Conservation (phyloP, 2,329 filamentous ascomycete species). For the Neonectria hederae region DNA sequence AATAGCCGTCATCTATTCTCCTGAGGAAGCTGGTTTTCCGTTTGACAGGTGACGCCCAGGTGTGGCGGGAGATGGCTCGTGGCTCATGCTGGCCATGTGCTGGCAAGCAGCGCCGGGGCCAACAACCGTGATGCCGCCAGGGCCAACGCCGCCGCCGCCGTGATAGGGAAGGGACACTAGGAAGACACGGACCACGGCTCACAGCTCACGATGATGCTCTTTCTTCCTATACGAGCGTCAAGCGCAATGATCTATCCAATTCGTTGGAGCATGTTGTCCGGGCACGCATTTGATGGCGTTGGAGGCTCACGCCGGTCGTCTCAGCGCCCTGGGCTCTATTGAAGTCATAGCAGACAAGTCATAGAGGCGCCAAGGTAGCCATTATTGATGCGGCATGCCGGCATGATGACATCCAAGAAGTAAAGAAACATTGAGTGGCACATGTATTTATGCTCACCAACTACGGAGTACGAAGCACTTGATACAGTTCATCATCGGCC, state of each 20-base stretch:
- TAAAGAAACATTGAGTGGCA: background rate
- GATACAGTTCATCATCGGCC: slow-evolving; percentile 20
- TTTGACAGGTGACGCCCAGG: slow-evolving; percentile 10
- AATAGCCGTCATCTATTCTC: background rate
- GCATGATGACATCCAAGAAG: background rate
- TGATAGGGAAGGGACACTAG: slow-evolving; percentile 14
- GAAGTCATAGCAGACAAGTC: background rate
- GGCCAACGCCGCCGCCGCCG: background rate
- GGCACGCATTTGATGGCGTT: background rate
- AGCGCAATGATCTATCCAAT: background rate
- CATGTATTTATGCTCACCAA: too few relatives aligned
- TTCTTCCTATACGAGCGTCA: background rate
- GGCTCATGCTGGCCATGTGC: slow-evolving; percentile 22
- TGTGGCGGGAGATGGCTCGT: slow-evolving; percentile 15
- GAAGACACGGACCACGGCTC: slow-evolving; percentile 33
- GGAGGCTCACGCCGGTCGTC: background rate
- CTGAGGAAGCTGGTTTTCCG: background rate
- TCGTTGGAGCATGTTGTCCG: background rate
- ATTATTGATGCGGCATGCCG: background rate
- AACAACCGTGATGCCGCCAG: background rate
- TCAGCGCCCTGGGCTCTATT: background rate
- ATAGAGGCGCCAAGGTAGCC: background rate
- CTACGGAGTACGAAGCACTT: too few relatives aligned
- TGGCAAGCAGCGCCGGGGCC: slow-evolving; percentile 23
- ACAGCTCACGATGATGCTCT: background rate